phyloP scores from a whole-genome alignment of 1,284 basidiomycete genomes.

The Cryptococcus jaspeensis region DNA sequence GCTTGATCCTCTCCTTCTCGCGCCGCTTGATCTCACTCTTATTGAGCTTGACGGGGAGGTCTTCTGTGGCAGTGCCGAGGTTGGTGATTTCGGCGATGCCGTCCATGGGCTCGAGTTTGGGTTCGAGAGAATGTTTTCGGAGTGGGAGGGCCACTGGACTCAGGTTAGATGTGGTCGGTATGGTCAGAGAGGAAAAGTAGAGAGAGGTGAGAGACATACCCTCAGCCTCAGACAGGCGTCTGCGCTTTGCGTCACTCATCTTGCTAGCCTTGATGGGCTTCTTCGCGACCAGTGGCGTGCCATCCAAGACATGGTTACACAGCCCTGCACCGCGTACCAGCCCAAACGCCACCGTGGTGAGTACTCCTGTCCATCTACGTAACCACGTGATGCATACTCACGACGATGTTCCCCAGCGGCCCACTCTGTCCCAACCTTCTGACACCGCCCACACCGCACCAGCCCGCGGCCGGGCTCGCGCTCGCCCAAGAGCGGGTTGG shows the following conservation, averaged over 20 bases:
- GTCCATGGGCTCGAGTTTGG: slow-evolving; percentile 39
- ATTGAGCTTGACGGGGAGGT: no score
- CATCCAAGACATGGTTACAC: slow-evolving; percentile 60
- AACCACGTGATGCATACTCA: no score
- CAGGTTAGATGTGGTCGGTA: background rate
- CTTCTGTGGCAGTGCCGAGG: no score
- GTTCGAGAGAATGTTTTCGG: slow-evolving; percentile 7
- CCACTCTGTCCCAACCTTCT: slow-evolving; percentile 70
- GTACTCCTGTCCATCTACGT: no score
- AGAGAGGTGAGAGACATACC: slow-evolving; percentile 29
- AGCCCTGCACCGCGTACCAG: slow-evolving; percentile 56
- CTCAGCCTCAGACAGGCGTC: slow-evolving; percentile 41
- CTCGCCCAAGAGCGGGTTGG: slow-evolving; percentile 57
- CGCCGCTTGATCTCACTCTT: slow-evolving; percentile 44
- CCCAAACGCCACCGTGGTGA: no score
- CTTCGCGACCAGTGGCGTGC: slow-evolving; percentile 50
- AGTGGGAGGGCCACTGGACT: slow-evolving; percentile 12
- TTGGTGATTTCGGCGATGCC: slow-evolving; percentile 23
- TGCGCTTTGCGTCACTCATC: slow-evolving; percentile 36
- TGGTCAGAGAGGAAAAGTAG: background rate
- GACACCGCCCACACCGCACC: slow-evolving; percentile 72
- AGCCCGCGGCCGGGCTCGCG: slow-evolving; percentile 63
- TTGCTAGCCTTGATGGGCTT: slow-evolving; percentile 67
- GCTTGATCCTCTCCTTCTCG: slow-evolving; percentile 41
- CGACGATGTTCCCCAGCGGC: slow-evolving; percentile 72